Evolutionary conservation across 257 asterid genomes (phyloP), one percentile per base, ranked within the genome.

Genomic region (Solanum corneliomulleri): DNA sequence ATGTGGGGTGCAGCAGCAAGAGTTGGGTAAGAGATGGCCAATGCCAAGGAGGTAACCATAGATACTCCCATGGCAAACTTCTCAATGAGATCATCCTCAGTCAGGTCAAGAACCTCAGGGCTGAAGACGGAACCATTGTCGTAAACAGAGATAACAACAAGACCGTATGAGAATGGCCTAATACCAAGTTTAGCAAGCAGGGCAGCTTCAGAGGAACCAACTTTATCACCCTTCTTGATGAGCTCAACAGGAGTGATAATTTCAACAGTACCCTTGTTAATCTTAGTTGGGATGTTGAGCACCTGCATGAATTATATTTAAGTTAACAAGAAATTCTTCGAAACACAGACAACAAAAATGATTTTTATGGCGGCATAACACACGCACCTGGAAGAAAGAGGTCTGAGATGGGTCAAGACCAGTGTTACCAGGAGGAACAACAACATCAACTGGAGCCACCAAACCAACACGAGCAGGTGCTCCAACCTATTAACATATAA

Each of bases 391-490:
- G 96, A 97, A 97, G 94, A 97, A 97, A 84, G 99, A 96, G 0
- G 99, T 96, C 88, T 97, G 99, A 0, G 99, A 96, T 29, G 99
- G 99, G 89, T 96, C 99, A 3, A 95, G 96, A 14, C 99, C 99
- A 33, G 99, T 96, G 93, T 96, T 96, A 9, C 99, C 99, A 37
- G 98, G 98, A 45, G 98, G 98, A 27, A 96, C 99, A 83, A 96
- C 93, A 21, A 96, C 99, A 88, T 96, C 99, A 87, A 93, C 91
- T 4, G 99, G 99, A 11, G 99, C 99, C 35, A 96, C 96, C 87
- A 96, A 76, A 86, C 99, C 98, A 70, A 96, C 99, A 89, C 99
- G 98, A 83, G 99, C 99, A 87, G 99, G 99, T 5, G 99, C 99
- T 81, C 99, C 99, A 88, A 97, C 99, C 99, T 96, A 88, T 85